Percentiles rank a stretch among this genome's conserved stretches.
Conservation (phyloP, 306 rosid genomes). For the Lablab purpureus region DNA sequence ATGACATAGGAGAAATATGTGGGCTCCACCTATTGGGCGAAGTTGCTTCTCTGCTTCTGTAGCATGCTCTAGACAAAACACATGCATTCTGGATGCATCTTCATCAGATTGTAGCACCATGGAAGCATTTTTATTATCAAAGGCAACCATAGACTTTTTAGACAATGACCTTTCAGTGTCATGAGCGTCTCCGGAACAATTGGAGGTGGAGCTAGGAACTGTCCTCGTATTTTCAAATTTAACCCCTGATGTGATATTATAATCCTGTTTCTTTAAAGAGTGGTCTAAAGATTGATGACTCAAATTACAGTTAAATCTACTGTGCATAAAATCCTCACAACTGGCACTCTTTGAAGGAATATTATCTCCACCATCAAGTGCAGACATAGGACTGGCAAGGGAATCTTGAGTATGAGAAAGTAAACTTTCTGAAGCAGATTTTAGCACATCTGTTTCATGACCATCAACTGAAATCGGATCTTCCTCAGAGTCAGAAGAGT, state of each 20-base stretch:
- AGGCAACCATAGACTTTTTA: slow-evolving; percentile 47
- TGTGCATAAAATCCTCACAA: slow-evolving; percentile 44
- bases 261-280: slow-evolving; percentile 54
- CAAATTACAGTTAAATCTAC: slow-evolving; percentile 46
- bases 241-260: slow-evolving; percentile 55
- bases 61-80: slow-evolving; percentile 98
- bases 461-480: slow-evolving; percentile 57
- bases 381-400: slow-evolving; percentile 43
- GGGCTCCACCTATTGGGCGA: slow-evolving; percentile 86
- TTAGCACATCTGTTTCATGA: slow-evolving; percentile 49
- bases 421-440: slow-evolving; percentile 59
- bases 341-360: slow-evolving; percentile 35
- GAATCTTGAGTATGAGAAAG: slow-evolving; percentile 54
- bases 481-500: slow-evolving; percentile 91
- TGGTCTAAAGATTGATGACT: slow-evolving; percentile 50
- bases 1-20: slow-evolving; percentile 88
- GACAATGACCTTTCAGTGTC: slow-evolving; percentile 62
- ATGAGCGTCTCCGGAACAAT: slow-evolving; percentile 53
- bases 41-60: slow-evolving; percentile 90
- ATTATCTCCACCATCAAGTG: slow-evolving; percentile 48
- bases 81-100: slow-evolving; percentile 93
- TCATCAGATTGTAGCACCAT: slow-evolving; percentile 67
- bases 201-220: slow-evolving; percentile 46
- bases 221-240: slow-evolving; percentile 53
- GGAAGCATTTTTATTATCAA: slow-evolving; percentile 52